A percentile compares a stretch with the other conserved stretches of the same genome.
These are phyloP conservation scores for Kazachstania africana DNA, from an alignment of 805 yeast species.

Conservation along the genomic window DNA sequence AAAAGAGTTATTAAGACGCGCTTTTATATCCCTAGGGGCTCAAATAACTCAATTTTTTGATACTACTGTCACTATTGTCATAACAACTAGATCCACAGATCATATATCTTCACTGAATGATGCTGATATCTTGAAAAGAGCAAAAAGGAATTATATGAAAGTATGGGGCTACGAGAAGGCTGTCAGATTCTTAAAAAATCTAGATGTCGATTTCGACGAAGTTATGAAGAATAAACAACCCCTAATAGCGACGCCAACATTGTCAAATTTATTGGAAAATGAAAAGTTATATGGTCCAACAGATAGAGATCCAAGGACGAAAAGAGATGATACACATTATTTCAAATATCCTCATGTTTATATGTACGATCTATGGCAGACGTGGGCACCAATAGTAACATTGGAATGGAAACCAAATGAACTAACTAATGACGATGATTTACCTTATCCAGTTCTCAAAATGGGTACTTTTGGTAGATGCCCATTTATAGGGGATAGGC, in stretches of 20 bases:
- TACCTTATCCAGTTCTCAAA: slow-evolving; percentile 25
- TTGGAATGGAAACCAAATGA: slow-evolving; percentile 61
- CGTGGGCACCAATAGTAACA: slow-evolving; percentile 66
- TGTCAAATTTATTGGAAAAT: slow-evolving; percentile 60
- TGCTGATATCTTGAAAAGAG: slow-evolving; percentile 56
- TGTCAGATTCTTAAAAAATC: slow-evolving; percentile 58
- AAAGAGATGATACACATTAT: slow-evolving; percentile 73
- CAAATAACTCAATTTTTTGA: slow-evolving; percentile 49
- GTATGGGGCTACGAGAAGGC: slow-evolving; percentile 87
- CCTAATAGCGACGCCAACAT: slow-evolving; percentile 24
- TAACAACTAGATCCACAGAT: slow-evolving; percentile 48
- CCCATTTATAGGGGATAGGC: slow-evolving; percentile 60
- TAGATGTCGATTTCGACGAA: slow-evolving; percentile 34
- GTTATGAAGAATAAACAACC: slow-evolving; percentile 15
- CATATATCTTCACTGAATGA: slow-evolving; percentile 32
- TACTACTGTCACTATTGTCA: slow-evolving; percentile 58
- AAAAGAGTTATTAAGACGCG: slow-evolving; percentile 20
- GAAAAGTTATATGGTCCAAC: slow-evolving; percentile 80
- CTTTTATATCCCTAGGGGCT: slow-evolving; percentile 38
- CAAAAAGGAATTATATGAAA: slow-evolving; percentile 49
- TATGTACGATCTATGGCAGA: slow-evolving; percentile 70
- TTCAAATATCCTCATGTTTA: slow-evolving; percentile 66
- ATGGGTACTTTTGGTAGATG: slow-evolving; percentile 49
- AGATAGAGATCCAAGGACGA: slow-evolving; percentile 80
- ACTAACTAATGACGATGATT: slow-evolving; percentile 26